A percentile compares a stretch with the other conserved stretches of the same genome.
Evolutionary conservation across 768 basidiomycete species (phyloP).

Genomic region (Tricholoma furcatifolium): DNA sequence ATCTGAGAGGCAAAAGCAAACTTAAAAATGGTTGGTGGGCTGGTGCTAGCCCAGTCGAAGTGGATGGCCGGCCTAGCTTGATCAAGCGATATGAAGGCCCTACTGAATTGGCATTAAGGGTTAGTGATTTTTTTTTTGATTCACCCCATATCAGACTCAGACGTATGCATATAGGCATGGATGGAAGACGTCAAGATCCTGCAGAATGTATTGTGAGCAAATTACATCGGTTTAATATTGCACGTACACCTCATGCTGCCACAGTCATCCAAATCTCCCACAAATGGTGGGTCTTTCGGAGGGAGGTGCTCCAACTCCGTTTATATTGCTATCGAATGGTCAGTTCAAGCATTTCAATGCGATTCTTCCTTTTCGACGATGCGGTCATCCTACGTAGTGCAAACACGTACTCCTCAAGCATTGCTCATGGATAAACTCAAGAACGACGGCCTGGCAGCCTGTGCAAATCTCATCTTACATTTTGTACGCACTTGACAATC

Average conservation of each 20-base stretch:
- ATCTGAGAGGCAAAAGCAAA: constrained; percentile 32
- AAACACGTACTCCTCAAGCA: constrained; percentile 40
- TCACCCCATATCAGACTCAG: not conserved
- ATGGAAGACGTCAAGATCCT: constrained; percentile 47
- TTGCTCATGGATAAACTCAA: constrained; percentile 34
- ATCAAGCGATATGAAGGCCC: constrained; percentile 45
- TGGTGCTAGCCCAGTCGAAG: constrained; percentile 38
- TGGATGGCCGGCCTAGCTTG: constrained; percentile 36
- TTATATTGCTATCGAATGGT: constrained; percentile 53
- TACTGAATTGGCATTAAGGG: constrained; percentile 30
- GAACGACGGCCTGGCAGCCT: constrained; percentile 34
- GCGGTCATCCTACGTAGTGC: constrained; percentile 27
- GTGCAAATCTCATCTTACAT: constrained; percentile 24
- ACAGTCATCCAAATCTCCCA: constrained; percentile 51
- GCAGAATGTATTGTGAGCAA: constrained; percentile 46
- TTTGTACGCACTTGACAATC: constrained; percentile 25
- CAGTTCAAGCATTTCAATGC: too few relatives aligned
- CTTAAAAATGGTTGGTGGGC: constrained; percentile 49
- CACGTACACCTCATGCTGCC: not conserved
- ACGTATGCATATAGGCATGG: constrained; percentile 36
- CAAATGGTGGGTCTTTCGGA: constrained; percentile 52
- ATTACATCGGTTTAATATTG: not conserved
- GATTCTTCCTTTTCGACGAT: not conserved
- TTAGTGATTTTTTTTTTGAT: constrained; percentile 5
- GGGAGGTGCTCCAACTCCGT: constrained; percentile 43